Conservation (phyloP, 768 basidiomycete species). For the Sarcodon sp. region DNA sequence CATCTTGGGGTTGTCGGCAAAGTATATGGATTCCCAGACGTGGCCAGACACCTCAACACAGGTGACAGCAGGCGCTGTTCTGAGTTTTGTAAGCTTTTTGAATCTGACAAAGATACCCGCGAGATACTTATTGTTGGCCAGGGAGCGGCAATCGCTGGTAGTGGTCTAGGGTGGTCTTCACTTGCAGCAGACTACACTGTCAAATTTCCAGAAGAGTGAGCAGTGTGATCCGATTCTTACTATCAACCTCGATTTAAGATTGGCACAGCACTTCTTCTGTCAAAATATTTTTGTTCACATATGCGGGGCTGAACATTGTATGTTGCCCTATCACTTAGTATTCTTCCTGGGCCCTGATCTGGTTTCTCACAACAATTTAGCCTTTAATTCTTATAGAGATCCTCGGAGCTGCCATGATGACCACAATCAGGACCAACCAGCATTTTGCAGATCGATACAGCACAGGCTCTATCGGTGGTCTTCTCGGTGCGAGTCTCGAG, state of each 20-base stretch:
- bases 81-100: no score
- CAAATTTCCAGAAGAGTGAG: conserved; percentile 19
- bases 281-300: conserved; percentile 28
- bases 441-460: conserved; percentile 23
- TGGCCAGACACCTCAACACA: conserved; percentile 2
- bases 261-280: conserved; percentile 1
- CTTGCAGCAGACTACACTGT: conserved; percentile 30
- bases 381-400: conserved; percentile 26
- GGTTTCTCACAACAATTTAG: conserved; percentile 1
- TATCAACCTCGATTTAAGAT: background rate
- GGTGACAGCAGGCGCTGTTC: no score
- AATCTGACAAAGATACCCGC: no score
- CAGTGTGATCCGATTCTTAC: background rate
- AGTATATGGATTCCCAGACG: conserved; percentile 12
- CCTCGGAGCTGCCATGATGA: conserved; percentile 32
- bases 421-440: conserved; percentile 18
- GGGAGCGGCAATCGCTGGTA: conserved; percentile 10
- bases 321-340: no score
- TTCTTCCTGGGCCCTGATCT: background rate
- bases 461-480: conserved; percentile 28
- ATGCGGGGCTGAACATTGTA: conserved; percentile 16
- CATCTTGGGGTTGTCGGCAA: conserved; percentile 16
- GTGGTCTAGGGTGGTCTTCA: conserved; percentile 25
- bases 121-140: no score
- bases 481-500: conserved; percentile 26